These are phyloP conservation scores for Hypholoma fasciculare DNA, from an alignment of 768 basidiomycete genomes.

Conservation along the genomic window DNA sequence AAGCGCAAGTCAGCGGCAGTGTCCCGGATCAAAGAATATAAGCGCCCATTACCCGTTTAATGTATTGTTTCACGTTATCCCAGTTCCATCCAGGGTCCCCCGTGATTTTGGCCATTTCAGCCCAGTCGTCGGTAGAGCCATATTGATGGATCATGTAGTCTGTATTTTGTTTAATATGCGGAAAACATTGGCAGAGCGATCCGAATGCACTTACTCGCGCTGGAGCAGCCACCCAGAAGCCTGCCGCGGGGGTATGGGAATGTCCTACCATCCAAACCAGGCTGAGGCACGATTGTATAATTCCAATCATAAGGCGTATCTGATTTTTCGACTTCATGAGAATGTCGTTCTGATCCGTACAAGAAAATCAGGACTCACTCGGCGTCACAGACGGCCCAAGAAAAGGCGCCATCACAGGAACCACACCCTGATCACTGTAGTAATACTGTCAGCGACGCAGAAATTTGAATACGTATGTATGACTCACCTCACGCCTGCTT, in stretches of 20 bases:
- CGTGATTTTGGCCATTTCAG: conserved; percentile 31
- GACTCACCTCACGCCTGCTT: conserved; percentile 12
- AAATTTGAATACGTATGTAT: neutral
- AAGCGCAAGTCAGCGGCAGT: neutral
- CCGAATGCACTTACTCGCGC: conserved; percentile 1
- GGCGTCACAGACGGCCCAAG: conserved; percentile 17
- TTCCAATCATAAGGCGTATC: conserved; percentile 6
- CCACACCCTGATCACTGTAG: conserved; percentile 14
- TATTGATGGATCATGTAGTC: conserved; percentile 37
- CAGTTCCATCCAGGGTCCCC: conserved; percentile 40
- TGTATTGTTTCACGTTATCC: conserved; percentile 33
- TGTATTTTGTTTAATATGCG: neutral
- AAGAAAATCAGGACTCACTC: neutral
- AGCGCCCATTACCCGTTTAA: conserved; percentile 23
- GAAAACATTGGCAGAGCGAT: neutral
- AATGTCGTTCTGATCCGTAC: no score
- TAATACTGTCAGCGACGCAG: neutral
- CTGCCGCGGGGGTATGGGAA: conserved; percentile 6
- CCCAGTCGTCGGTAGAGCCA: conserved; percentile 35
- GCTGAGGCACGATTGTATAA: conserved; percentile 1
- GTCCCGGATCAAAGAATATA: no score
- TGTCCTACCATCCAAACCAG: neutral
- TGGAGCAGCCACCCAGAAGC: conserved; percentile 5
- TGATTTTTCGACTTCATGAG: neutral
- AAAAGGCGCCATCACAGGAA: conserved; percentile 16